Conservation (phyloP, 2,329 filamentous ascomycete species). For the Dryadomyces sulphureus region DNA sequence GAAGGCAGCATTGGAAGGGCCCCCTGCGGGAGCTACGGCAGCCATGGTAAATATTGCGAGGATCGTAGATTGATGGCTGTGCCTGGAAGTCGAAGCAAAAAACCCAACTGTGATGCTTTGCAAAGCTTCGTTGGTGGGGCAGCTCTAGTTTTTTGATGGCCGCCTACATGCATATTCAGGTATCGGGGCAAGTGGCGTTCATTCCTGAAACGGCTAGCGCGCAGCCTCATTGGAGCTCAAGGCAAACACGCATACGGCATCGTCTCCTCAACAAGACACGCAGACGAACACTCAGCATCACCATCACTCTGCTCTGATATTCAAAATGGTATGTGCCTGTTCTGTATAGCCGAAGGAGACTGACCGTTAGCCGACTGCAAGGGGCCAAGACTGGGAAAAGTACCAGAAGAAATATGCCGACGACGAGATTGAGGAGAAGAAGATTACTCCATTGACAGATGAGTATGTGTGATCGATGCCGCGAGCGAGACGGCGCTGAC, state of each 20-base stretch:
- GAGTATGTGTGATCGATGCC: slow-evolving; percentile 47
- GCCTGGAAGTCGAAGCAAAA: not conserved
- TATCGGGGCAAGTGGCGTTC: not conserved
- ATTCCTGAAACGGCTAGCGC: no score
- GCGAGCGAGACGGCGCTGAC: slow-evolving; percentile 10
- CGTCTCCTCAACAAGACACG: not conserved
- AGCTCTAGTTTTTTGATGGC: slow-evolving; percentile 1
- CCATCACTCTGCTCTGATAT: not conserved
- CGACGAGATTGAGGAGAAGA: slow-evolving; percentile 97
- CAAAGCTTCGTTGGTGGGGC: slow-evolving; percentile 4
- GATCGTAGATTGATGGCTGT: not conserved
- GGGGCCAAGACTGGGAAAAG: slow-evolving; percentile 93
- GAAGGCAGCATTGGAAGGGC: slow-evolving; percentile 38
- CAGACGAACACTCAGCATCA: not conserved
- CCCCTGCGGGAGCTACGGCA: slow-evolving; percentile 27
- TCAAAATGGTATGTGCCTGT: not conserved
- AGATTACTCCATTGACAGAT: slow-evolving; percentile 92
- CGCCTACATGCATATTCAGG: slow-evolving; percentile 1
- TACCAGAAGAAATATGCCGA: slow-evolving; percentile 95
- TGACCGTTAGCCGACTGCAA: slow-evolving; percentile 70
- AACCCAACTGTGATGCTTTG: not conserved
- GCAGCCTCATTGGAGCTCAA: no score
- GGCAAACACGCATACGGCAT: slow-evolving; percentile 4
- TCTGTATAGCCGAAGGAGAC: slow-evolving; percentile 5
- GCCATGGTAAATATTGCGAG: slow-evolving; percentile 19